Conservation (phyloP, 2,329 filamentous ascomycete species). For the Eutypella sp. region DNA sequence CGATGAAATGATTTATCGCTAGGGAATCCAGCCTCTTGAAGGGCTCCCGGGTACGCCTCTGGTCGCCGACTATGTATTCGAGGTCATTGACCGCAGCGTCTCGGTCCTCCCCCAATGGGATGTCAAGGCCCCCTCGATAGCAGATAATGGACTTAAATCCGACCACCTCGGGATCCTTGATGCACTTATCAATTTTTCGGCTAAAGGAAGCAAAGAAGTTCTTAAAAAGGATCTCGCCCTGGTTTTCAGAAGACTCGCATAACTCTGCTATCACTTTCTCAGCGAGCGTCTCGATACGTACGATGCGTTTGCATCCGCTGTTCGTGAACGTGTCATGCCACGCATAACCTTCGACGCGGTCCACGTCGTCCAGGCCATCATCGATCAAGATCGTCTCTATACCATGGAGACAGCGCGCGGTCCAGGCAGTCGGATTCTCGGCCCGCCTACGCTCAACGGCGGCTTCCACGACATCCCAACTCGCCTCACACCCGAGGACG, state of each 20-base stretch:
- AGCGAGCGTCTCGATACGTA: slow-evolving; percentile 71
- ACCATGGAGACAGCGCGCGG: slow-evolving; percentile 61
- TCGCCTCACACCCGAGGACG: slow-evolving; percentile 59
- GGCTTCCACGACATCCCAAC: slow-evolving; percentile 51
- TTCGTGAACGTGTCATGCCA: slow-evolving; percentile 64
- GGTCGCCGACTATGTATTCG: slow-evolving; percentile 27
- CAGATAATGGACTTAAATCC: slow-evolving; percentile 83
- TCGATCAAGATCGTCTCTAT: slow-evolving; percentile 75
- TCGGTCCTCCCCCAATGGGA: slow-evolving; percentile 26
- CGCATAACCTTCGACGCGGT: slow-evolving; percentile 51
- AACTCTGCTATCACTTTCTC: slow-evolving; percentile 52
- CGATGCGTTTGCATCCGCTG: slow-evolving; percentile 64
- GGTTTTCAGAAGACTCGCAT: slow-evolving; percentile 33
- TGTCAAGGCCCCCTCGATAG: slow-evolving; percentile 64
- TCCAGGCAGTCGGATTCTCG: slow-evolving; percentile 50
- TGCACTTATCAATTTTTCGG: slow-evolving; percentile 47
- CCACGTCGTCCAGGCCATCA: slow-evolving; percentile 59
- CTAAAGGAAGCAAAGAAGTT: slow-evolving; percentile 47
- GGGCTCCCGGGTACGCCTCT: slow-evolving; percentile 17
- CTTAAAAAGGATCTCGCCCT: slow-evolving; percentile 31
- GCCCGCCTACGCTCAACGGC: slow-evolving; percentile 37
- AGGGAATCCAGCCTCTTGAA: slow-evolving; percentile 56
- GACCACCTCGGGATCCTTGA: slow-evolving; percentile 63
- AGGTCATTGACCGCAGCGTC: slow-evolving; percentile 38
- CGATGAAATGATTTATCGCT: slow-evolving; percentile 64